Base-by-base conservation (phyloP, 129 eudicot genomes). In the Flaveria bidentis region DNA sequence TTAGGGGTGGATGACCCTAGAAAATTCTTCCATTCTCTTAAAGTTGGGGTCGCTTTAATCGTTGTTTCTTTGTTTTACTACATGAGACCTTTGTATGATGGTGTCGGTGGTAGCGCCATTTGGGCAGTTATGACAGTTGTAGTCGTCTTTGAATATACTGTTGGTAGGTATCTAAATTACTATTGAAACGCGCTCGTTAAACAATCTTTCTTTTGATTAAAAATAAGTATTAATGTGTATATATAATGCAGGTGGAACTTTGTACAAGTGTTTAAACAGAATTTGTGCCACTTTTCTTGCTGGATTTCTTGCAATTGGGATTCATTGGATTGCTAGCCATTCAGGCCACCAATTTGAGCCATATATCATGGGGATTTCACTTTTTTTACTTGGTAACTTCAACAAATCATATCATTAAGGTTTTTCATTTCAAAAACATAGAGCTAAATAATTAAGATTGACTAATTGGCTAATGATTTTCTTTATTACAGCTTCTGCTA, bases 241-340 rank as follows among this genome's bases (percentile, higher is more conserved):
- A 36, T 47, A 18, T 53, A 65, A 60, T 79, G 50, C 78, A 88
- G 94, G 94, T 73, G 88, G 90, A 72, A 84, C 94, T 28, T 58
- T 86, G 41, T 88, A 64, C 69, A 88, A 88, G 77, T 81, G 90
- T 80, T 76, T 88, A 78, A 88, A 88, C 67, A 82, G 94, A 80
- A 81, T 78, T 0, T 67, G 69, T 46, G 94, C 86, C 33, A 88
- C 94, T 68, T 71, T 36, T 82, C 82, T 86, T 71, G 94, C 89
- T 50, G 94, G 94, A 53, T 82, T 84, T 46, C 84, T 91, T 70
- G 97, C 91, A 56, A 66, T 91, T 69, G 97, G 97, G 58, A 46
- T 91, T 71, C 90, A 88, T 51, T 87, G 90, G 90, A 69, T 88
- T 16, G 97, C 68, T 28, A 62, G 22, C 12, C 68, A 62, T 28